Evolutionary conservation across 2,329 filamentous ascomycete species (phyloP).

Genomic region (Diaporthe sp.): DNA sequence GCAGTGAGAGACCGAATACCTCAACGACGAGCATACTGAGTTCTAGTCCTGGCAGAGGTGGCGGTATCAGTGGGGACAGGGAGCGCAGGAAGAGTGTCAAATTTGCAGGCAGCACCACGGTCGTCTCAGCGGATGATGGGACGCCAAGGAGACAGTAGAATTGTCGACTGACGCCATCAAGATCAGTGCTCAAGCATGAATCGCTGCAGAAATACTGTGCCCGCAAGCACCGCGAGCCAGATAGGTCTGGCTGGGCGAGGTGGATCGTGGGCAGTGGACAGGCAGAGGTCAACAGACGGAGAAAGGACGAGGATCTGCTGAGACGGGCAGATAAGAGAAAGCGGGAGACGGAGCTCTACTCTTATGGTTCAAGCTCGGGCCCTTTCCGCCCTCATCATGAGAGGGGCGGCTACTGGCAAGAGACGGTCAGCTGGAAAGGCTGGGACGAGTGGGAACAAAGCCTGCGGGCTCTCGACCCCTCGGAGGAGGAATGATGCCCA

Average conservation of each 20-base stretch:
- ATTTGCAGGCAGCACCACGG: constrained; percentile 61
- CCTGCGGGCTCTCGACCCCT: not conserved
- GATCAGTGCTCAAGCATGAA: constrained; percentile 29
- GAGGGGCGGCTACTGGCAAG: not conserved
- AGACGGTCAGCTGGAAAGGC: constrained; percentile 5
- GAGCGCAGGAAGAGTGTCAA: constrained; percentile 77
- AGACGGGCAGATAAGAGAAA: constrained; percentile 14
- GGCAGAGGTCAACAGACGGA: constrained; percentile 7
- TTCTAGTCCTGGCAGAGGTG: constrained; percentile 62
- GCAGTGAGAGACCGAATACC: constrained; percentile 31
- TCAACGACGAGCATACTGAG: constrained; percentile 57
- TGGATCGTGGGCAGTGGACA: constrained; percentile 27
- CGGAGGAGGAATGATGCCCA: not conserved
- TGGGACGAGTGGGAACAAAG: constrained; percentile 23
- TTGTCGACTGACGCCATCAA: constrained; percentile 17
- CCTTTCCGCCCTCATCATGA: not conserved
- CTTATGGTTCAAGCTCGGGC: not conserved
- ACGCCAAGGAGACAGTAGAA: constrained; percentile 29
- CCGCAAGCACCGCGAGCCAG: constrained; percentile 24
- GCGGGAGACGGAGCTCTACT: not conserved
- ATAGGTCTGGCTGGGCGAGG: constrained; percentile 20
- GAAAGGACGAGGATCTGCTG: not conserved
- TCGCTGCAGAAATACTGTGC: constrained; percentile 22
- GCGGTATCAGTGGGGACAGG: constrained; percentile 55
- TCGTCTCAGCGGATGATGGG: constrained; percentile 19